Conservation (phyloP, 1,139 yeast genomes). For the Kodamaea suecica region DNA sequence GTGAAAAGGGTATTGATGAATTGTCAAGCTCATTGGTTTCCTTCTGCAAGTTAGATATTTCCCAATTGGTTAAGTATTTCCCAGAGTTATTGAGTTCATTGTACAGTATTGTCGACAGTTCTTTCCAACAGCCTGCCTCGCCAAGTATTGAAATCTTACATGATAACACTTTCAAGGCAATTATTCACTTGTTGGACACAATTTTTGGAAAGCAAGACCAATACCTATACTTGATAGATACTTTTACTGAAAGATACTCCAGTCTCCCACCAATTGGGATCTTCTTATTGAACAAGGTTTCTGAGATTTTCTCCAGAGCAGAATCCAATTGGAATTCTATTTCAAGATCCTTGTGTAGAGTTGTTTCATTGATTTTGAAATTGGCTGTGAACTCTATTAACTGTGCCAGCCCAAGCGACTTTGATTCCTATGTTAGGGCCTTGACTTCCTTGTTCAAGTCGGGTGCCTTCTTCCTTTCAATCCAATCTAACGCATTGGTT, state of each 20-base stretch:
- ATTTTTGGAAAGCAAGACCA: constrained; percentile 68
- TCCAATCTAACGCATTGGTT: constrained; percentile 45
- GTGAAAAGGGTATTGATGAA: constrained; percentile 44
- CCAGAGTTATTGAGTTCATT: constrained; percentile 48
- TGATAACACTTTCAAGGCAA: constrained; percentile 49
- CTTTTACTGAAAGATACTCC: constrained; percentile 35
- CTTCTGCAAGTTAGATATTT: constrained; percentile 44
- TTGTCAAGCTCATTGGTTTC: constrained; percentile 39
- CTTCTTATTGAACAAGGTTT: constrained; percentile 44
- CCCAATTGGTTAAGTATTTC: constrained; percentile 52
- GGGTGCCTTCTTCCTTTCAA: constrained; percentile 45
- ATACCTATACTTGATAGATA: constrained; percentile 53
- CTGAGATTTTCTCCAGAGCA: constrained; percentile 48
- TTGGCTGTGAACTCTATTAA: constrained; percentile 32
- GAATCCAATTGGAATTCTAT: constrained; percentile 58
- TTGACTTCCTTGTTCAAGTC: constrained; percentile 36
- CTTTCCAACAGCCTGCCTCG: constrained; percentile 22
- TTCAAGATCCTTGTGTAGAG: constrained; percentile 63
- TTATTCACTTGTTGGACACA: constrained; percentile 59
- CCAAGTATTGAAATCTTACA: constrained; percentile 34
- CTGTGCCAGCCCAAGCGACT: constrained; percentile 15
- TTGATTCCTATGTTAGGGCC: constrained; percentile 31
- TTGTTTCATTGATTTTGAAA: constrained; percentile 50
- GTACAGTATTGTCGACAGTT: constrained; percentile 36
- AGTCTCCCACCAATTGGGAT: constrained; percentile 51